These are phyloP conservation scores for Thozetella sp. DNA, from an alignment of 495 filamentous ascomycete genomes.

Conservation along the genomic window DNA sequence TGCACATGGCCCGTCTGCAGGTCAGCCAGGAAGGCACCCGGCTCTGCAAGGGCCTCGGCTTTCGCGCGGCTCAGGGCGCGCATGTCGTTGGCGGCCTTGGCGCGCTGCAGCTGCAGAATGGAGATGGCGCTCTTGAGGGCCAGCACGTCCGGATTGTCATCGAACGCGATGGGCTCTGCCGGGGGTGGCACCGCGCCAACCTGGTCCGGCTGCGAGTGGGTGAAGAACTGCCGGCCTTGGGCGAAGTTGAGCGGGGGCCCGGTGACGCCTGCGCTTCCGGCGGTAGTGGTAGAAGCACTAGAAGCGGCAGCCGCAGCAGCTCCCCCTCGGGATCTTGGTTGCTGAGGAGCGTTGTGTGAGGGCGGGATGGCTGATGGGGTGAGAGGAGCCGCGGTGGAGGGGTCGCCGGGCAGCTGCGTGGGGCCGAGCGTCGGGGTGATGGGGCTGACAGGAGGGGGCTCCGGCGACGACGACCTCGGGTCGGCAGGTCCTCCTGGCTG, in stretches of 20 bases:
- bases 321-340: neutral
- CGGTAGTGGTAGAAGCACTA: neutral
- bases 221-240: slow-evolving; percentile 33
- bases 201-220: slow-evolving; percentile 40
- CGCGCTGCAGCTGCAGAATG: slow-evolving; percentile 80
- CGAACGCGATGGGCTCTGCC: slow-evolving; percentile 70
- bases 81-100: slow-evolving; percentile 74
- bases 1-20: slow-evolving; percentile 53
- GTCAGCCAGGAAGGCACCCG: slow-evolving; percentile 66
- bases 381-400: neutral
- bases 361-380: neutral
- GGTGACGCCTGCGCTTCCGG: slow-evolving; percentile 1
- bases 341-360: neutral
- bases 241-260: slow-evolving; percentile 22
- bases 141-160: slow-evolving; percentile 80
- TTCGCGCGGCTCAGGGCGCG: slow-evolving; percentile 64
- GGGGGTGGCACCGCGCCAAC: slow-evolving; percentile 48
- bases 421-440: slow-evolving; percentile 41
- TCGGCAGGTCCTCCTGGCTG: slow-evolving; percentile 5
- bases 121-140: slow-evolving; percentile 79
- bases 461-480: slow-evolving; percentile 28
- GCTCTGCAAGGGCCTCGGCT: slow-evolving; percentile 63
- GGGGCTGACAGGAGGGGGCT: slow-evolving; percentile 41
- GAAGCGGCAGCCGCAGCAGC: neutral
- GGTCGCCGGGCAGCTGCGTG: slow-evolving; percentile 9